These are phyloP conservation scores for Nadsonia commutata DNA, from an alignment of 1,139 yeast genomes.

Conservation along the genomic window DNA sequence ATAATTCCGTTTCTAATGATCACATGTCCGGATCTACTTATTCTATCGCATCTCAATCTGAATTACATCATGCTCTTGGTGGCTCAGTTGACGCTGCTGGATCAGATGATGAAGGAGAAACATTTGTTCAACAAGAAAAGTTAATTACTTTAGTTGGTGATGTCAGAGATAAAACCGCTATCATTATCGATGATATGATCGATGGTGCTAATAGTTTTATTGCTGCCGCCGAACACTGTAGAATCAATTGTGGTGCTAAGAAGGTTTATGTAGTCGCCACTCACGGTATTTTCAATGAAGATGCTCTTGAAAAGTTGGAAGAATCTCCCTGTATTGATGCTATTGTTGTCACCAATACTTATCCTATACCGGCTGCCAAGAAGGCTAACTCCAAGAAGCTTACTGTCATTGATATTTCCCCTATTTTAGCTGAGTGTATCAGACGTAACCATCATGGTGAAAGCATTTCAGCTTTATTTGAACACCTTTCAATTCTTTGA, in stretches of 20 bases:
- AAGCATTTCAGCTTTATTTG: slow-evolving; percentile 81
- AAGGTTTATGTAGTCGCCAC: slow-evolving; percentile 86
- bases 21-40: slow-evolving; percentile 3
- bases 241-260: slow-evolving; percentile 89
- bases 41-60: slow-evolving; percentile 3
- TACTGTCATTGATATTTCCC: slow-evolving; percentile 81
- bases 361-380: slow-evolving; percentile 61
- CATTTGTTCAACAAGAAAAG: slow-evolving; percentile 64
- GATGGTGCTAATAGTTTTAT: slow-evolving; percentile 89
- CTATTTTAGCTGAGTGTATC: slow-evolving; percentile 94
- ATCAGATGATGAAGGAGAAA: slow-evolving; percentile 65
- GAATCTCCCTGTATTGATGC: slow-evolving; percentile 71
- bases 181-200: slow-evolving; percentile 90
- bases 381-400: slow-evolving; percentile 47
- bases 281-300: slow-evolving; percentile 85
- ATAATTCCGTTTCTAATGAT: slow-evolving; percentile 8
- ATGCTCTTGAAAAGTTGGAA: slow-evolving; percentile 67
- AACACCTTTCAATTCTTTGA: slow-evolving; percentile 46
- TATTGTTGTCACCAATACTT: slow-evolving; percentile 90
- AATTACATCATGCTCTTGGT: slow-evolving; percentile 39
- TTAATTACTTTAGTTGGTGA: slow-evolving; percentile 93
- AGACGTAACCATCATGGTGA: slow-evolving; percentile 98
- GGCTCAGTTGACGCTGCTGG: slow-evolving; percentile 73
- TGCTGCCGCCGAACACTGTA: slow-evolving; percentile 95
- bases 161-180: slow-evolving; percentile 80